Evolutionary conservation across 495 filamentous ascomycete species (phyloP), one percentile per base, ranked within the genome.

Genomic region (Parmelia sp.): DNA sequence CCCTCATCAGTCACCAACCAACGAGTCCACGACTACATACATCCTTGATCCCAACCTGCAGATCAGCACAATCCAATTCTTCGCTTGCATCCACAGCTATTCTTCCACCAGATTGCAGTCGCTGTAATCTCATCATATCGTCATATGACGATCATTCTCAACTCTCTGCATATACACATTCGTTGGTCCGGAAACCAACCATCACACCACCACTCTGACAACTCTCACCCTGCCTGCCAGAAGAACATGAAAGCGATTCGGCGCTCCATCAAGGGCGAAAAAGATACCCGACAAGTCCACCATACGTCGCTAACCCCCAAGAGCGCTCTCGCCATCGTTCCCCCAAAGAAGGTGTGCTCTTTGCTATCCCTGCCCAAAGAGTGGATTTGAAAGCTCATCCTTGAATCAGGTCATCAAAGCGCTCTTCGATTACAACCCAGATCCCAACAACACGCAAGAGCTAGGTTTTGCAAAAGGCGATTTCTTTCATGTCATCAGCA

Each of bases 401-500:
- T 47, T 17, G 15, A 9, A 57, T 37, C 70, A 98, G 94, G 93
- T 98, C 56, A 98, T 98, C 72, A 90, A 91, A 80, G 93, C 94
- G 19, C 87, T 97, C 51, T 96, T 92, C 80, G 91, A 96, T 73
- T 97, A 97, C 76, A 78, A 86, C 67, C 89, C 90, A 57, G 81
- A 87, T 71, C 85, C 82, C 40, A 76, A 82, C 19, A 75, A 78
- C 60, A 74, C 71, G 21, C 87, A 92, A 72, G 91, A 97, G 78
- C 81, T 98, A 69, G 86, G 86, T 67, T 98, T 98, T 76, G 87
- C 86, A 69, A 88, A 90, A 71, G 94, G 94, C 69, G 94, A 98
- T 73, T 98, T 97, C 77, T 96, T 98, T 75, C 93, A 97, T 79
- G 95, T 98, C 62, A 92, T 97, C 75, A 92, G 90, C 71, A 88